Percentiles rank a stretch among this genome's conserved stretches.
These are phyloP conservation scores for Hypoxylon sp. DNA, from an alignment of 2,329 filamentous ascomycete species.

Conservation along the genomic window DNA sequence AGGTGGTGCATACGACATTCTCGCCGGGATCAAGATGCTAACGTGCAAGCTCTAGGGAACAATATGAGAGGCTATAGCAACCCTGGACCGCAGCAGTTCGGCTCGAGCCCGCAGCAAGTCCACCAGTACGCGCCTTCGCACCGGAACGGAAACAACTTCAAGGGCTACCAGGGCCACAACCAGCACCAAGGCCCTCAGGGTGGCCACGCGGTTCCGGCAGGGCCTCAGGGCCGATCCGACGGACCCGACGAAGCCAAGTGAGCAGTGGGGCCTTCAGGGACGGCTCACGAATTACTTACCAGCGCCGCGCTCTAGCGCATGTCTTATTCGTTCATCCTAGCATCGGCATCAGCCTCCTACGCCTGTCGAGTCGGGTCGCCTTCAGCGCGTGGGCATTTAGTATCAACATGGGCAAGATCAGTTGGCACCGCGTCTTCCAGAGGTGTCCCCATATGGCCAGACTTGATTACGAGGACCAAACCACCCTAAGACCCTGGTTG, in stretches of 20 bases:
- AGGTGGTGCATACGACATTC: conserved; percentile 55
- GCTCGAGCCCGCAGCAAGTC: conserved; percentile 70
- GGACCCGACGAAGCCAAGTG: conserved; percentile 57
- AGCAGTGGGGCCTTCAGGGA: conserved; percentile 32
- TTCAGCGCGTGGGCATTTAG: conserved; percentile 27
- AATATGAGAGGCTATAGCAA: conserved; percentile 68
- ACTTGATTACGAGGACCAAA: conserved; percentile 29
- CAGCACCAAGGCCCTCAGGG: conserved; percentile 52
- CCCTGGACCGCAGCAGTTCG: conserved; percentile 67
- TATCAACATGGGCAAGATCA: conserved; percentile 22
- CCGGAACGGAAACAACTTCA: conserved; percentile 63
- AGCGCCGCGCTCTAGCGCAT: conserved; percentile 44
- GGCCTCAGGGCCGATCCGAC: conserved; percentile 49
- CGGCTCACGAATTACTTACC: conserved; percentile 38
- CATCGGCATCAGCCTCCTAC: conserved; percentile 35
- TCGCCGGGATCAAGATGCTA: conserved; percentile 42
- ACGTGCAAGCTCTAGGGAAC: conserved; percentile 60
- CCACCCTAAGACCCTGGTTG: conserved; percentile 27
- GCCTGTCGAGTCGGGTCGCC: conserved; percentile 30
- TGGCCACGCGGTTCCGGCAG: conserved; percentile 47
- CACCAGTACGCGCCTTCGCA: conserved; percentile 69
- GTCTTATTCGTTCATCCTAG: conserved; percentile 41
- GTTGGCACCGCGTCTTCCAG: conserved; percentile 16
- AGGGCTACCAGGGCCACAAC: conserved; percentile 57
- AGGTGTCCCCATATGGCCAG: conserved; percentile 12